Conservation (phyloP, 2,329 filamentous ascomycete genomes). For the Neopestalotiopsis sp. region DNA sequence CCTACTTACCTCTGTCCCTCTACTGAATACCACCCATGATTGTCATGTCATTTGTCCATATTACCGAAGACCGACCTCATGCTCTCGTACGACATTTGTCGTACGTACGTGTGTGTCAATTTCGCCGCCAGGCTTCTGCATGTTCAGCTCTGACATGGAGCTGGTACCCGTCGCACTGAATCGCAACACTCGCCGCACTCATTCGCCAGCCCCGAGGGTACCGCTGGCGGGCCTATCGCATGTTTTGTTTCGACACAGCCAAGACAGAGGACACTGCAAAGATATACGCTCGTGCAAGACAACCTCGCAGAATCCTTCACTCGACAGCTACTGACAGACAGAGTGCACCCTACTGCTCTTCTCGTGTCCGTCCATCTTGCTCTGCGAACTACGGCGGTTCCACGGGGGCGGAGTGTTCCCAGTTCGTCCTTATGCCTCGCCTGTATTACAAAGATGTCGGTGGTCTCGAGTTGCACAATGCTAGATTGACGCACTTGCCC, state of each 20-base stretch:
- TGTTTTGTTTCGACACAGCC: not conserved
- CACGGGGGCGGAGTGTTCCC: too few species aligned
- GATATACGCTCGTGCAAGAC: not conserved
- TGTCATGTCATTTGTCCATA: conserved; percentile 3
- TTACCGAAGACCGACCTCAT: not conserved
- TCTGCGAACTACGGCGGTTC: not conserved
- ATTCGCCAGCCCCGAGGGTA: not conserved
- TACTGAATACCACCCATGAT: not conserved
- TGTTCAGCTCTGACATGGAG: conserved; percentile 4
- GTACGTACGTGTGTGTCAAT: conserved; percentile 1
- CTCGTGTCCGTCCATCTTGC: not conserved
- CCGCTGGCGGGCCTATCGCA: not conserved
- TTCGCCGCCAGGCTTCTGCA: conserved; percentile 1
- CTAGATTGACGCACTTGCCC: conserved; percentile 27
- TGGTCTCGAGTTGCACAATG: conserved; percentile 23
- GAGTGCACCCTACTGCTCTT: not conserved
- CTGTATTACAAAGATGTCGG: conserved; percentile 26
- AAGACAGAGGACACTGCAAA: not conserved
- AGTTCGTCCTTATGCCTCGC: conserved; percentile 9
- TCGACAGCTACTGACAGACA: not conserved
- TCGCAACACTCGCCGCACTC: not conserved
- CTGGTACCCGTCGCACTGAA: conserved; percentile 1
- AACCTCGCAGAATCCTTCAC: not conserved
- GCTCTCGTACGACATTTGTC: not conserved
- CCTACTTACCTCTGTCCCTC: not conserved